Base-by-base conservation (phyloP, 768 basidiomycete genomes). In the Tephrocybe sp. region DNA sequence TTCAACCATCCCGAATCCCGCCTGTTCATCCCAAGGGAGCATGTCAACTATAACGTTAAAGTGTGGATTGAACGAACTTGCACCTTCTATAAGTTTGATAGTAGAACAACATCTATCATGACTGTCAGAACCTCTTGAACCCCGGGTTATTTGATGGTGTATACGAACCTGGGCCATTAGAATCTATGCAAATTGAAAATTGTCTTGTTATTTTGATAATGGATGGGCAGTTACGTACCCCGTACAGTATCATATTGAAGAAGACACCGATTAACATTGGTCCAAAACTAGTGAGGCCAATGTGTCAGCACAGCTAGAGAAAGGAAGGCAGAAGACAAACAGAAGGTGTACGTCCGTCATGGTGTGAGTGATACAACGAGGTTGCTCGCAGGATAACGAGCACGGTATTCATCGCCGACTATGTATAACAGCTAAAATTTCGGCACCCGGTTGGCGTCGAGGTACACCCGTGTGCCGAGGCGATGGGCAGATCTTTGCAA, bases 31-130 rank as follows among this genome's bases (percentile, higher is more conserved):
- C 26, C 26, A 7, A 26, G 26, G 26, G 26, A 26, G 1, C 16
- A 23, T 13, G 19, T 9, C 16, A 49, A 17, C 48, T 7, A 32
- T n/a, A 1, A 26, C 26, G 20, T 32, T 19, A 17, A n/a, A 32
- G 38, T 19, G 22, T 32, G 13, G 32, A 13, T 2, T 5, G 30
- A 8, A 22, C 8, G 4, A 1, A 8, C 11, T 6, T 48, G 10
- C 34, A 60, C 62, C 30, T 59, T 45, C 57, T 61, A 40, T 49
- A 63, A 2, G 46, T 44, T 14, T 57, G 53, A 50, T 52, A 58
- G 31, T 61, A 61, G 4, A 35, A 49, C 23, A 55, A 61, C n/a
- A 47, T 46, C 60, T 63, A 7, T 13, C 5, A 11, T 12, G 35
- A 17, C 14, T 10, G 6, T 46, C 12, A 7, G 5, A 11, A 35